These are phyloP conservation scores for Solidago caesia DNA, from an alignment of 129 eudicot species.

Conservation along the genomic window DNA sequence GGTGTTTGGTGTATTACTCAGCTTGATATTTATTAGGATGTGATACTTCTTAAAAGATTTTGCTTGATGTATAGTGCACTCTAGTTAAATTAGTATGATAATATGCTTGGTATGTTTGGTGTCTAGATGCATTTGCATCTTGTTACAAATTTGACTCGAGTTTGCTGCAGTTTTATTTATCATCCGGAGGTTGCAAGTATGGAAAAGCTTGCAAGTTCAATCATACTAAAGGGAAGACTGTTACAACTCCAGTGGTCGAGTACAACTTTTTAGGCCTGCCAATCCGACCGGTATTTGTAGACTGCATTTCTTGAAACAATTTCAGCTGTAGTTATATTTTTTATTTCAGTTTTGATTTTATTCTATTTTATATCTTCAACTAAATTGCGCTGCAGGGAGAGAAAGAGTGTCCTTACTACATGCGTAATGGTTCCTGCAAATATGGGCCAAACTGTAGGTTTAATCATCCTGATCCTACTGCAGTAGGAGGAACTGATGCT, in stretches of 20 bases:
- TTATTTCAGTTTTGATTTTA: not conserved
- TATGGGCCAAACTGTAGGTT: slow-evolving; percentile 88
- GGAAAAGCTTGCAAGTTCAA: slow-evolving; percentile 77
- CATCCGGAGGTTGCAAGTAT: slow-evolving; percentile 81
- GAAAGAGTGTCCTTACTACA: slow-evolving; percentile 80
- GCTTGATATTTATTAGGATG: slow-evolving; percentile 5
- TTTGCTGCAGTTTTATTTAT: slow-evolving; percentile 69
- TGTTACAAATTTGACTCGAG: slow-evolving; percentile 16
- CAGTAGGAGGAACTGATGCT: slow-evolving; percentile 51
- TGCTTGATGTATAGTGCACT: not conserved
- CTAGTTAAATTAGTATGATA: slow-evolving; percentile 7
- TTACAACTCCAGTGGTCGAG: slow-evolving; percentile 42
- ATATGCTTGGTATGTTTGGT: not conserved
- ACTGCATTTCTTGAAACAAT: not conserved
- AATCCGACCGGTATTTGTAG: slow-evolving; percentile 62
- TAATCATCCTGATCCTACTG: slow-evolving; percentile 93
- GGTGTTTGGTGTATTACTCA: not conserved
- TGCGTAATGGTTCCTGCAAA: slow-evolving; percentile 96
- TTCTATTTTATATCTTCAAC: not conserved
- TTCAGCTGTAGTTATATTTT: not conserved
- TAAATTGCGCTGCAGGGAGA: slow-evolving; percentile 55
- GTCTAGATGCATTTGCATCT: slow-evolving; percentile 21
- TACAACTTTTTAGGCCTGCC: slow-evolving; percentile 90
- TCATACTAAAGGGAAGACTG: slow-evolving; percentile 53
- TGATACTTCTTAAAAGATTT: not conserved